phyloP scores from a whole-genome alignment of 768 basidiomycete genomes.

The Lyophyllum shimeji region DNA sequence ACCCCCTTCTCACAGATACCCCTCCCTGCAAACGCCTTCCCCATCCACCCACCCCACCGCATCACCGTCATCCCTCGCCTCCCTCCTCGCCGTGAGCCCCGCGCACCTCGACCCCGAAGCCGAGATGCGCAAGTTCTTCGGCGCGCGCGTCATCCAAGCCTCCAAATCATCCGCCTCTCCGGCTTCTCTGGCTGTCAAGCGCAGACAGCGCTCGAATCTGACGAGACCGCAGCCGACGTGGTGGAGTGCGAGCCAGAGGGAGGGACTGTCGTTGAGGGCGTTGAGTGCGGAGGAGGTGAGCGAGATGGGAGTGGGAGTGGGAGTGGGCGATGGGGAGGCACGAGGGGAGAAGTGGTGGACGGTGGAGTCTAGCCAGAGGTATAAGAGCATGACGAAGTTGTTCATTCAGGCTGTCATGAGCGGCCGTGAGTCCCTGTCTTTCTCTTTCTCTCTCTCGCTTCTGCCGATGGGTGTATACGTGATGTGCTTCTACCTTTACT shows the following conservation, averaged over 20 bases:
- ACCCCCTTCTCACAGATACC: conserved; percentile 37
- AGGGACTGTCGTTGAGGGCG: conserved; percentile 68
- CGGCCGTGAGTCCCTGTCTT: conserved; percentile 56
- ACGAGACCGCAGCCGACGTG: conserved; percentile 76
- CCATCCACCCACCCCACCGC: conserved; percentile 23
- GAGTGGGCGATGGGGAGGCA: too few species aligned
- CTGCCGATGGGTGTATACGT: too few species aligned
- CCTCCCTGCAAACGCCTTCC: conserved; percentile 44
- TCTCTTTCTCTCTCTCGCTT: neutral
- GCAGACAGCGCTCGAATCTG: conserved; percentile 60
- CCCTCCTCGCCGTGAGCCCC: conserved; percentile 77
- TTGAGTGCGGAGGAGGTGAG: conserved; percentile 55
- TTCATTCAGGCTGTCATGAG: conserved; percentile 82
- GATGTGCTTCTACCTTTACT: too few species aligned
- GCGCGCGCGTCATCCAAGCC: conserved; percentile 81
- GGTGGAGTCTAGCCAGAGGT: conserved; percentile 81
- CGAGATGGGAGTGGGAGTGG: conserved; percentile 31
- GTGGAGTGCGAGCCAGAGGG: conserved; percentile 67
- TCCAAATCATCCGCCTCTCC: conserved; percentile 41
- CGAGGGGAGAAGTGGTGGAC: conserved; percentile 87
- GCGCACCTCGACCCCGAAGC: conserved; percentile 84
- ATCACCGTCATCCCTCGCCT: conserved; percentile 37
- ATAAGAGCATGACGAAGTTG: conserved; percentile 75
- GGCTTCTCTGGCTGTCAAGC: conserved; percentile 13
- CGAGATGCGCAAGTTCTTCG: conserved; percentile 93